Evolutionary conservation across 2,329 filamentous ascomycete species (phyloP).

Genomic region (Colletotrichum sp.): DNA sequence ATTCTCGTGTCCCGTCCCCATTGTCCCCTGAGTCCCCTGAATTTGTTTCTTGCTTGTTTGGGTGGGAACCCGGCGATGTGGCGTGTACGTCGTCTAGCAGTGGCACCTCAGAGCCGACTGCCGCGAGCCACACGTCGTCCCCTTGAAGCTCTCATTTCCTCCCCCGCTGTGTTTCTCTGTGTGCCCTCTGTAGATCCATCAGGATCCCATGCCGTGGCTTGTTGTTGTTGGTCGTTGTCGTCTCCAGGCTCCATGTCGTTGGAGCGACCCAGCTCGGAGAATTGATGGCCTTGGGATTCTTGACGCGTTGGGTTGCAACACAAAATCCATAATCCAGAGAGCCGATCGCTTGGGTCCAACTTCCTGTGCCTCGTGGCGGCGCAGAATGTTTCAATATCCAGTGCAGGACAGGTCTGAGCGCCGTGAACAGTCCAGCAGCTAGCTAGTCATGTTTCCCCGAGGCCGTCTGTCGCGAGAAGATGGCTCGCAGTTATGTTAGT

Average conservation of each 20-base stretch:
- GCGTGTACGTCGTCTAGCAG: constrained; percentile 18
- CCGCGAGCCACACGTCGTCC: constrained; percentile 6
- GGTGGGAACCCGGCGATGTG: constrained; percentile 12
- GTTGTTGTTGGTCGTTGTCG: background rate
- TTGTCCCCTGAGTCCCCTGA: constrained; percentile 3
- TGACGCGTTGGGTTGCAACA: constrained; percentile 10
- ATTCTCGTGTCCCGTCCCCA: constrained; percentile 1
- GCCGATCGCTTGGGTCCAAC: constrained; percentile 1
- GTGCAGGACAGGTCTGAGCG: background rate
- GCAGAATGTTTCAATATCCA: background rate
- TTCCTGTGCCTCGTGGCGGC: background rate
- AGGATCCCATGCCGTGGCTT: constrained; percentile 9
- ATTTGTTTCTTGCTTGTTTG: constrained; percentile 16
- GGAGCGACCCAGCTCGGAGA: constrained; percentile 16
- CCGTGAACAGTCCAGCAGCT: background rate
- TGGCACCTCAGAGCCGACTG: constrained; percentile 15
- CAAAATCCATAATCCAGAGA: background rate
- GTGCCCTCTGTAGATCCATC: constrained; percentile 11
- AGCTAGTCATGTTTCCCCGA: background rate
- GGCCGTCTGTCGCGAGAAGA: background rate
- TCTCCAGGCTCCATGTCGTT: constrained; percentile 16
- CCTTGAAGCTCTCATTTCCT: constrained; percentile 7
- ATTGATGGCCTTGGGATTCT: constrained; percentile 4
- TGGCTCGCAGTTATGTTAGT: background rate
- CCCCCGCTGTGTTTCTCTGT: background rate